These are phyloP conservation scores for Medicago truncatula DNA, from an alignment of 306 rosid genomes.

Conservation along the genomic window MtrunA17r5.0-ANR NC_053047.1:14556501-14557000, in stretches of 20 bases:
- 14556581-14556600: conserved; percentile 51
- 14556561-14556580: conserved; percentile 55
- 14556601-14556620: conserved; percentile 59
- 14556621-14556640: conserved; percentile 53
- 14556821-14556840: conserved; percentile 11
- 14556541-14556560: conserved; percentile 33
- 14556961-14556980: too few species aligned
- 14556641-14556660: conserved; percentile 56
- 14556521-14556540: conserved; percentile 27
- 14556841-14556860: not conserved
- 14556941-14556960: too few species aligned
- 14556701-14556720: conserved; percentile 43
- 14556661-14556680: conserved; percentile 55
- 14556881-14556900: too few species aligned
- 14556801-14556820: not conserved
- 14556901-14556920: too few species aligned
- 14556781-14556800: conserved; percentile 44
- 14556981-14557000: too few species aligned
- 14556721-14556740: conserved; percentile 46
- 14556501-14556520: conserved; percentile 16
- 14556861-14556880: conserved; percentile 5
- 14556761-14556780: conserved; percentile 63
- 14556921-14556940: too few species aligned
- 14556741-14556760: conserved; percentile 49
- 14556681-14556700: conserved; percentile 51